Conservation (phyloP, 805 yeast genomes). For the Cyberlindnera mycetangii region DNA sequence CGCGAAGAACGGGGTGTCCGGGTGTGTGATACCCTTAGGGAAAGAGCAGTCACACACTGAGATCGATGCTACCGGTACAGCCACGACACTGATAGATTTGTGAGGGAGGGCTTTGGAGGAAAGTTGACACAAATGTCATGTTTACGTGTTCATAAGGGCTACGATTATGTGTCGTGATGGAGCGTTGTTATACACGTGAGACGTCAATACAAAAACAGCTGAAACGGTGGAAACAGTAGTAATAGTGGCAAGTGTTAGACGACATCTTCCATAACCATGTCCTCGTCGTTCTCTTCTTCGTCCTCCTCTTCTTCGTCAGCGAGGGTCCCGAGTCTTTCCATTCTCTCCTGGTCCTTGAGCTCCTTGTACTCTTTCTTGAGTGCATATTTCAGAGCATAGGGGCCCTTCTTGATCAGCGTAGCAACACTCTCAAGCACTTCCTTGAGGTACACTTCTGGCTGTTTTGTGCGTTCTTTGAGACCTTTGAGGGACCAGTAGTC, state of each 20-base stretch:
- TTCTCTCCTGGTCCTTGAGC: conserved; percentile 72
- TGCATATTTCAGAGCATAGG: conserved; percentile 89
- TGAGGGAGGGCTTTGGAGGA: conserved; percentile 2
- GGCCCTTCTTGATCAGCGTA: conserved; percentile 86
- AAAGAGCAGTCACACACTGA: conserved; percentile 10
- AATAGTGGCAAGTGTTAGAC: conserved; percentile 30
- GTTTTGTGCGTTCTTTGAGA: conserved; percentile 87
- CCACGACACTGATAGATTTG: not conserved
- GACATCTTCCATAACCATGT: conserved; percentile 74
- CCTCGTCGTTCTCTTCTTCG: conserved; percentile 66
- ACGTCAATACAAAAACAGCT: no score
- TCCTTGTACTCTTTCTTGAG: conserved; percentile 87
- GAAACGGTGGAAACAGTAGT: not conserved
- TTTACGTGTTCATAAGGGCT: not conserved
- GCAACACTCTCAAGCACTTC: conserved; percentile 92
- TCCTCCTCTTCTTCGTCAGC: conserved; percentile 39
- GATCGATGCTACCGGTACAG: not conserved
- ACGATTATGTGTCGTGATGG: no score
- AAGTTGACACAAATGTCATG: conserved; percentile 8
- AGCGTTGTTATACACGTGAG: no score
- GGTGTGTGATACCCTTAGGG: not conserved
- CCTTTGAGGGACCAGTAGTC: conserved; percentile 98
- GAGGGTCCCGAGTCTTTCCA: conserved; percentile 56
- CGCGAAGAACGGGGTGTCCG: not conserved
- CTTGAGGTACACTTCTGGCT: conserved; percentile 90